Evolutionary conservation across 306 rosid species (phyloP).

Genomic region (Vigna nakashimae): DNA sequence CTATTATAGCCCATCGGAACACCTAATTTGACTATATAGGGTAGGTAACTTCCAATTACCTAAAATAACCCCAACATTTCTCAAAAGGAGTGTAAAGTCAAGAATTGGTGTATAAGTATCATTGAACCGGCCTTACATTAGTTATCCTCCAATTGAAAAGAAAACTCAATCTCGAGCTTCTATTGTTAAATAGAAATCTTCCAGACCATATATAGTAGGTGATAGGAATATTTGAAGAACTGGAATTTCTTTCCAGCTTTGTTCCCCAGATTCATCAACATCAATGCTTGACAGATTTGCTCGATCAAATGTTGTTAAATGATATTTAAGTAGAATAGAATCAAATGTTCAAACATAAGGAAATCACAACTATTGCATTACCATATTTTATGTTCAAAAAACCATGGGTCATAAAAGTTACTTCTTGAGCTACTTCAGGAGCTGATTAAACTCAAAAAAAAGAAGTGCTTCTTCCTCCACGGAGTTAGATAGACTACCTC

Average conservation of each 20-base stretch:
- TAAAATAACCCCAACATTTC: background rate
- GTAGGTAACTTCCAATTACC: background rate
- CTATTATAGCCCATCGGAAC: background rate
- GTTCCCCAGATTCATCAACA: conserved; percentile 14
- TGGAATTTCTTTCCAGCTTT: background rate
- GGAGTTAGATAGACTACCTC: background rate
- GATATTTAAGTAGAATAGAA: conserved; percentile 4
- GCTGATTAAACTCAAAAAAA: background rate
- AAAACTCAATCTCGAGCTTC: conserved; percentile 3
- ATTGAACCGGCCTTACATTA: background rate
- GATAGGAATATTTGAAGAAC: background rate
- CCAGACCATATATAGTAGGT: background rate
- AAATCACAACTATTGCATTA: background rate
- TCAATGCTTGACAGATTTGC: conserved; percentile 17
- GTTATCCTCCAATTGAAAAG: conserved; percentile 12
- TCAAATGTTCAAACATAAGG: background rate
- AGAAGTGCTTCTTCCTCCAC: background rate
- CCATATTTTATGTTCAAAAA: background rate
- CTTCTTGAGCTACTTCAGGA: background rate
- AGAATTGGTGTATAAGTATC: background rate
- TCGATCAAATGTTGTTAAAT: background rate
- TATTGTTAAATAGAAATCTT: conserved; percentile 20
- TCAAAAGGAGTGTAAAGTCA: background rate
- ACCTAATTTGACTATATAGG: conserved; percentile 2
- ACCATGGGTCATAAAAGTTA: background rate